phyloP scores from a whole-genome alignment of 495 filamentous ascomycete genomes.

The Neurospora pannonica region DNA sequence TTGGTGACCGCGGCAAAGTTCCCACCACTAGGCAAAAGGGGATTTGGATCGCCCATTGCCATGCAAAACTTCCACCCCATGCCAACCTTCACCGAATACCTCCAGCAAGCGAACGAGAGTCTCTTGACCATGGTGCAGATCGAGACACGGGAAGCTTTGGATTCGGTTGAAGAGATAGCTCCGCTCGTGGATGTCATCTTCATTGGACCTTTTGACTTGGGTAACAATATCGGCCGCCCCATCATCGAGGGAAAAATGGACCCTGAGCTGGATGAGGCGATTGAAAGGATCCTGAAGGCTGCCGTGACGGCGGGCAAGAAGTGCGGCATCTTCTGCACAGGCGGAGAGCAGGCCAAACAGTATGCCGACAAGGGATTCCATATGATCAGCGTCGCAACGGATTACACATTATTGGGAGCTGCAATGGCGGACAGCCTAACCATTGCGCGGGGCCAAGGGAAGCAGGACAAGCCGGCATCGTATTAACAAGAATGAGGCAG shows the following conservation, averaged over 20 bases:
- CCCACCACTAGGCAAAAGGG: slow-evolving; percentile 52
- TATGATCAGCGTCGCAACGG: slow-evolving; percentile 61
- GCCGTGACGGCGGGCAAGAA: slow-evolving; percentile 60
- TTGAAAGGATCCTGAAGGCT: slow-evolving; percentile 53
- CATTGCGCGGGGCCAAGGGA: slow-evolving; percentile 34
- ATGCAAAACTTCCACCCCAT: slow-evolving; percentile 52
- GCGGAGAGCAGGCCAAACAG: slow-evolving; percentile 50
- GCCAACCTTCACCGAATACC: slow-evolving; percentile 51
- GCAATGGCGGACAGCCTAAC: slow-evolving; percentile 34
- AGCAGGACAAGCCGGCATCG: slow-evolving; percentile 19
- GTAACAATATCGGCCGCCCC: slow-evolving; percentile 65
- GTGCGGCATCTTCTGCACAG: slow-evolving; percentile 68
- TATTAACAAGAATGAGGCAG: slow-evolving; percentile 16
- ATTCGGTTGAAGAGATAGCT: slow-evolving; percentile 63
- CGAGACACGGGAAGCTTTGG: slow-evolving; percentile 65
- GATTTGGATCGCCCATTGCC: slow-evolving; percentile 59
- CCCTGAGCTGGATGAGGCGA: slow-evolving; percentile 56
- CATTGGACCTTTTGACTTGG: slow-evolving; percentile 70
- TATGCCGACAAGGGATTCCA: slow-evolving; percentile 65
- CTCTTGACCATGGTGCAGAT: slow-evolving; percentile 73
- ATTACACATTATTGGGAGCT: slow-evolving; percentile 45
- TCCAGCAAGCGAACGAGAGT: slow-evolving; percentile 62
- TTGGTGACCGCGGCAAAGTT: slow-evolving; percentile 56
- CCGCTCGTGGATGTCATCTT: slow-evolving; percentile 67
- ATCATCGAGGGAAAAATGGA: slow-evolving; percentile 53